Conservation (phyloP, 2,329 filamentous ascomycete species). For the Lachnellula subtilissima region DNA sequence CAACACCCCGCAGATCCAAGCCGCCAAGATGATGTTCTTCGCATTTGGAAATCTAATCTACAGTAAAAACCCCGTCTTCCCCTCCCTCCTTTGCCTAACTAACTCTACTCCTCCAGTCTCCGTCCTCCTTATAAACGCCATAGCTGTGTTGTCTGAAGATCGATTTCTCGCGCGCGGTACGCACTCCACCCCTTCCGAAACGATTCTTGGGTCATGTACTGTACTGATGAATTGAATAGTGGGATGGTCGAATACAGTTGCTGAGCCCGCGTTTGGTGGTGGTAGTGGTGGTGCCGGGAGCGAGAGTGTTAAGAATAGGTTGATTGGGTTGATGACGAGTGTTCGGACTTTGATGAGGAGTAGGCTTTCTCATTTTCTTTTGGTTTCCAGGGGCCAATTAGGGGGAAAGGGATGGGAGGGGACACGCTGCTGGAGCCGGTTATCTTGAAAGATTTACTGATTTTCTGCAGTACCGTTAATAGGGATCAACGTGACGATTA, state of each 20-base stretch:
- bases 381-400: not conserved
- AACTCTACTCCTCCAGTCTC: slow-evolving; percentile 49
- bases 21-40: slow-evolving; percentile 63
- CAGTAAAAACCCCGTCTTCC: slow-evolving; percentile 40
- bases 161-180: slow-evolving; percentile 78
- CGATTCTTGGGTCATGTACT: not conserved
- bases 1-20: not conserved
- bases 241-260: slow-evolving; percentile 67
- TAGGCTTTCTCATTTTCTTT: slow-evolving; percentile 43
- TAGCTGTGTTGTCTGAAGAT: slow-evolving; percentile 91
- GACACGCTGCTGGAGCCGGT: slow-evolving; percentile 4
- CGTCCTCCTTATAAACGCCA: slow-evolving; percentile 86
- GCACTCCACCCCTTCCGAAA: slow-evolving; percentile 23
- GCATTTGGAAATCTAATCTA: slow-evolving; percentile 68
- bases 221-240: slow-evolving; percentile 46
- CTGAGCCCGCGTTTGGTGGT: slow-evolving; percentile 71
- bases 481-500: slow-evolving; percentile 75
- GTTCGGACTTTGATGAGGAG: slow-evolving; percentile 90
- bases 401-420: not conserved
- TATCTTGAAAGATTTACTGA: not conserved
- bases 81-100: not conserved
- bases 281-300: slow-evolving; percentile 53
- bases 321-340: slow-evolving; percentile 85
- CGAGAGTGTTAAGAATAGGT: slow-evolving; percentile 76
- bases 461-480: slow-evolving; percentile 69